Conservation (phyloP, 2,329 filamentous ascomycete species). For the Cryphonectria naterciae region DNA sequence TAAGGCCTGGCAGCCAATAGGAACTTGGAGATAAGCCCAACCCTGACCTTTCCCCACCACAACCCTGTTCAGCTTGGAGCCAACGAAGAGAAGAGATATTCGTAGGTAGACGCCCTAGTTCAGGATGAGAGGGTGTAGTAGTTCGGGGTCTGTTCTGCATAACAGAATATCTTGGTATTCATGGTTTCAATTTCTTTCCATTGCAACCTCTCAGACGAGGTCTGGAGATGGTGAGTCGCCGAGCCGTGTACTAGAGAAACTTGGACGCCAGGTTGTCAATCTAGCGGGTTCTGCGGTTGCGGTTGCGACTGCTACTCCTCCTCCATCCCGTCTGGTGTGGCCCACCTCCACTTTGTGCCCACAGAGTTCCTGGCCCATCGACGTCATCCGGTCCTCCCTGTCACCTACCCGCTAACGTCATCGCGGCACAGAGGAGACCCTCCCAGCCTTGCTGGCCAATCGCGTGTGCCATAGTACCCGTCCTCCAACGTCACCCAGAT, state of each 20-base stretch:
- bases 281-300: not conserved
- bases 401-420: constrained; percentile 15
- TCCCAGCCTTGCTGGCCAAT: constrained; percentile 16
- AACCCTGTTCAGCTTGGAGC: not conserved
- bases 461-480: not conserved
- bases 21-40: not conserved
- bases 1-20: not conserved
- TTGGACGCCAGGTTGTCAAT: not conserved
- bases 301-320: not conserved
- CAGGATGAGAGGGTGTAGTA: too few relatives aligned
- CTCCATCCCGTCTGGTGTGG: not conserved
- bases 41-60: not conserved
- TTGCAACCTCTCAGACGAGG: not conserved
- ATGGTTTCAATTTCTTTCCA: too few relatives aligned
- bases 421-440: constrained; percentile 16
- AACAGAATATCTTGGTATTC: not conserved
- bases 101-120: not conserved
- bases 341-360: not conserved
- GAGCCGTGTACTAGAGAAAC: not conserved
- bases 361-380: constrained; percentile 3
- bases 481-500: constrained; percentile 8
- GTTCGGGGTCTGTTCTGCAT: not conserved
- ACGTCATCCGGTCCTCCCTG: constrained; percentile 21
- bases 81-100: not conserved
- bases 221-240: not conserved